A percentile compares a stretch with the other conserved stretches of the same genome.
phyloP scores from a whole-genome alignment of 2,329 filamentous ascomycete genomes.

The Fusarium heterosporum region DNA sequence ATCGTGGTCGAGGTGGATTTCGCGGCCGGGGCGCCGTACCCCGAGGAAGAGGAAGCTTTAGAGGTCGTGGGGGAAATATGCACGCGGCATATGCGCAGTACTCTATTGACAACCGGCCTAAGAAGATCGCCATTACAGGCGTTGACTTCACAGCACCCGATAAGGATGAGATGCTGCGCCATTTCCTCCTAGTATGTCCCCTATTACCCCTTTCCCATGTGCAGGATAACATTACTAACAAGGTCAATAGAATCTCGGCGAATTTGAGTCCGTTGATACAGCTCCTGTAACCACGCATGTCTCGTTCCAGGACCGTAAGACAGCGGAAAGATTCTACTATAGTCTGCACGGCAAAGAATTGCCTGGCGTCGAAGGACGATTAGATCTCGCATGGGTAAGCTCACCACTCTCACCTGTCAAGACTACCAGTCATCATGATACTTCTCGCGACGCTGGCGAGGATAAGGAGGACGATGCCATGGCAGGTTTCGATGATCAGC shows the following conservation, averaged over 20 bases:
- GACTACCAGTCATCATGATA: slow-evolving; percentile 24
- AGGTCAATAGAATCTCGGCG: slow-evolving; percentile 66
- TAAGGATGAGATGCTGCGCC: slow-evolving; percentile 76
- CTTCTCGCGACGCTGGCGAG: slow-evolving; percentile 17
- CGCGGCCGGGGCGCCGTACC: slow-evolving; percentile 47
- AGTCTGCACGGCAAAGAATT: slow-evolving; percentile 68
- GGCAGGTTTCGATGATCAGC: slow-evolving; percentile 42
- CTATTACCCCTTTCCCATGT: background rate
- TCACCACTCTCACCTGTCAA: slow-evolving; percentile 44
- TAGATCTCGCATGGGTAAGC: slow-evolving; percentile 74
- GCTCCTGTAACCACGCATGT: slow-evolving; percentile 63
- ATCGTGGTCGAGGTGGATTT: slow-evolving; percentile 49
- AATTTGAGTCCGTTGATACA: slow-evolving; percentile 69
- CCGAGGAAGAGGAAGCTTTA: slow-evolving; percentile 55
- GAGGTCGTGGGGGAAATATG: slow-evolving; percentile 59
- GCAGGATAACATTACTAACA: background rate
- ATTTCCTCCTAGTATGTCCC: slow-evolving; percentile 75
- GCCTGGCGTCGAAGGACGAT: slow-evolving; percentile 69
- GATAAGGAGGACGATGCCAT: slow-evolving; percentile 47
- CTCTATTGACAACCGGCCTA: slow-evolving; percentile 81
- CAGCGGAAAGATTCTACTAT: slow-evolving; percentile 77
- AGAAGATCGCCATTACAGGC: slow-evolving; percentile 72
- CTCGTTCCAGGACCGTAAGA: slow-evolving; percentile 74
- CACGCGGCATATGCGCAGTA: slow-evolving; percentile 70
- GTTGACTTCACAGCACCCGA: slow-evolving; percentile 71